Base-by-base conservation (phyloP, 2,329 filamentous ascomycete species). In the Cytospora schulzeri region DNA sequence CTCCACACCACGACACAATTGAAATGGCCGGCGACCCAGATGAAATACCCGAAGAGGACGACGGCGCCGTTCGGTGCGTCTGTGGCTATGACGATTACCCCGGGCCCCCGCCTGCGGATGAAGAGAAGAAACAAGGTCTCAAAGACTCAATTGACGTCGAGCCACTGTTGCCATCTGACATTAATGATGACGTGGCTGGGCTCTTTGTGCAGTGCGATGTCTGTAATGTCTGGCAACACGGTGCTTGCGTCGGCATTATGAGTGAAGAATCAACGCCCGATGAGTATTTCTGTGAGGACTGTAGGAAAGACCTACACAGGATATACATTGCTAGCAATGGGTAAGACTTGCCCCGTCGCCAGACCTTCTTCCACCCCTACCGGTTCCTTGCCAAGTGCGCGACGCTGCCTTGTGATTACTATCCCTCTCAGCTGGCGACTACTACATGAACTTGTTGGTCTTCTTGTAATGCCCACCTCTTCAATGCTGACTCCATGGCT, bases 141-240 rank as follows among this genome's bases (percentile, higher is more conserved):
- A 87, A 86, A 70, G 83, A 86, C 65, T 82, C 85, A 65, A 81
- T 82, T 73, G 81, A 87, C 71, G 76, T 81, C 68, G 82, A 88
- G 71, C 78, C 84, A 75, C 79, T 87, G 79, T 78, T 83, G 76
- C 76, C 83, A 76, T 79, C 88, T 79, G 80, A 88, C 15, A 68
- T 82, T 92, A 68, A 87, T 88, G 93, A 97, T 72, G 94, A 98
- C 69, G 85, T 94, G 69, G 95, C 94, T 53, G 94, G 93, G 60
- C 90, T 98, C 78, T 99, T 97, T 78, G 93, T 99, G 70, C 94
- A 98, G 81, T 99, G 95, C 84, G 95, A 98, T 78, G 84, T 91
- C 69, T 99, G 95, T 82, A 96, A 96, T 76, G 95, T 98, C 68
- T 99, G 94, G 95, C 95, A 99, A 76, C 95, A 99, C 76, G 95